Conservation (phyloP, 2,329 filamentous ascomycete genomes). For the Ceratocystis diversiconidia region DNA sequence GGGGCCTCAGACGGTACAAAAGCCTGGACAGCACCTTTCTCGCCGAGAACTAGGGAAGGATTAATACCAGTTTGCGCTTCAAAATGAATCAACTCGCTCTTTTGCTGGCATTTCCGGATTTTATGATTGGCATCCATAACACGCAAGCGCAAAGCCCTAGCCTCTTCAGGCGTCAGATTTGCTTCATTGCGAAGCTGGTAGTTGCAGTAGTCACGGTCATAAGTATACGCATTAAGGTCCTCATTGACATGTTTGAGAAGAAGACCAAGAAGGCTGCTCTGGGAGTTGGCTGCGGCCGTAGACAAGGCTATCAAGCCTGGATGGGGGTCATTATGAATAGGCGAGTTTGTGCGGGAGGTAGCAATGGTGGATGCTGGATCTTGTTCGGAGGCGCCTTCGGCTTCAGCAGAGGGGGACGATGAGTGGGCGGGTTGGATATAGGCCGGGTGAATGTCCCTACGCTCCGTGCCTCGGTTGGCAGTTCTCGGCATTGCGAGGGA, state of each 20-base stretch:
- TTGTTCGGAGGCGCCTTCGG: background rate
- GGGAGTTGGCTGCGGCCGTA: constrained; percentile 9
- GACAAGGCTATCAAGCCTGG: constrained; percentile 13
- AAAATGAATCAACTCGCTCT: constrained; percentile 25
- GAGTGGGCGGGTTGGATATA: constrained; percentile 1
- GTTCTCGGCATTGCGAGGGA: background rate
- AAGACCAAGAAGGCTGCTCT: constrained; percentile 14
- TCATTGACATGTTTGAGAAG: constrained; percentile 27
- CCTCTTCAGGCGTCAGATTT: constrained; percentile 30
- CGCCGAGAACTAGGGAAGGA: constrained; percentile 14
- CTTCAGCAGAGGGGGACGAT: constrained; percentile 4
- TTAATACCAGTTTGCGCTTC: constrained; percentile 23
- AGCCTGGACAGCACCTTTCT: constrained; percentile 18
- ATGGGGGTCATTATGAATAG: background rate
- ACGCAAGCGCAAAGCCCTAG: constrained; percentile 30
- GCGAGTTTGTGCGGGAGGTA: constrained; percentile 3
- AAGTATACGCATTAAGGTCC: constrained; percentile 30
- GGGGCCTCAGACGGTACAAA: constrained; percentile 12
- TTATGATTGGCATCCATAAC: constrained; percentile 32
- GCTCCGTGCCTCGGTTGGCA: background rate
- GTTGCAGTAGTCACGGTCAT: constrained; percentile 31
- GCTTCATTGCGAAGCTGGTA: constrained; percentile 24
- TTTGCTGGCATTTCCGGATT: constrained; percentile 30
- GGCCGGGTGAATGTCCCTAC: background rate
- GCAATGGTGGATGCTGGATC: constrained; percentile 9